Evolutionary conservation across 192 early-diverging fungal genomes (phyloP).

Genomic region (Mortierella claussenii): DNA sequence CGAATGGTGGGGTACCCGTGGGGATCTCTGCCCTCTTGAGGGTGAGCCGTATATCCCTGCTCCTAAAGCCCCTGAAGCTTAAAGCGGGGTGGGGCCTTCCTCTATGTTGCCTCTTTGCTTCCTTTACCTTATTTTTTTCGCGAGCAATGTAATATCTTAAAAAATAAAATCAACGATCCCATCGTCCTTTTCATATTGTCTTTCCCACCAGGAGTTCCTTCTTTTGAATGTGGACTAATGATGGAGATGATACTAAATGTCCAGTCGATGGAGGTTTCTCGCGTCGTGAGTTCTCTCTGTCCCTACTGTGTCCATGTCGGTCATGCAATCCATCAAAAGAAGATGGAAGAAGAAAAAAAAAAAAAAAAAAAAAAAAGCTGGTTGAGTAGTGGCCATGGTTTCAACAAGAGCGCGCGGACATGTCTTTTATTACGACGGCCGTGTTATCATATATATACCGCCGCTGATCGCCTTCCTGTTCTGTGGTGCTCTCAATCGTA

Average conservation of each 20-base stretch:
- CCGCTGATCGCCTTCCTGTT: neutral
- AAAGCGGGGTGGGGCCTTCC: neutral
- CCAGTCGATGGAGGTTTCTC: no score
- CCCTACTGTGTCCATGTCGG: no score
- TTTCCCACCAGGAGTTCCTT: no score
- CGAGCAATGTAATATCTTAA: neutral
- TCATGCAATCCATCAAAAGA: no score
- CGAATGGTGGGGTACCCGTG: constrained; percentile 29
- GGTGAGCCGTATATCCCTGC: constrained; percentile 12
- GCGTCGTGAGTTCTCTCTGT: no score
- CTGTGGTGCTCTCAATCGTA: neutral
- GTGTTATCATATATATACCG: no score
- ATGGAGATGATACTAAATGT: no score
- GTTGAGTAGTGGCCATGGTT: neutral
- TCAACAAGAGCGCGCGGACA: no score
- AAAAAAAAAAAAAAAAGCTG: neutral
- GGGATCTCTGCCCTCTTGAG: constrained; percentile 28
- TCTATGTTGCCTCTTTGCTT: neutral
- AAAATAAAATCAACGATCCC: neutral
- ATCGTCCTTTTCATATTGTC: no score
- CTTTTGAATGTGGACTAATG: neutral
- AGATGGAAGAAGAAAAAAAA: neutral
- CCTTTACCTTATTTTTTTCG: neutral
- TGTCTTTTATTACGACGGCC: neutral
- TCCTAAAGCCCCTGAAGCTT: neutral